phyloP scores from a whole-genome alignment of 1,284 basidiomycete genomes.

The Cryptococcus sp. region DNA sequence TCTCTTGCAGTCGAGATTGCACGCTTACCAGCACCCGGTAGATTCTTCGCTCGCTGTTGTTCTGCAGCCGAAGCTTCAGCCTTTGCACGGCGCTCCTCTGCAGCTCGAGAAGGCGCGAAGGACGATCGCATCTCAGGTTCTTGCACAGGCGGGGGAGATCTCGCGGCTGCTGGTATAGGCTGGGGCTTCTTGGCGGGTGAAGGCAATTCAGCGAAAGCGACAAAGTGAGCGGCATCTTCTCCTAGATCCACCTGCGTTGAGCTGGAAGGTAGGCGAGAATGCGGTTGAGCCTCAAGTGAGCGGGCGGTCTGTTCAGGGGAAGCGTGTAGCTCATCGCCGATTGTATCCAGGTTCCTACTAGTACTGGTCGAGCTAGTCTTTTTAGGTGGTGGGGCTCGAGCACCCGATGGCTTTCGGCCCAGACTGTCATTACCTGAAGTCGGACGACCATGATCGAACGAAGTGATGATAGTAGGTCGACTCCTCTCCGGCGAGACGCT shows the following conservation, averaged over 20 bases:
- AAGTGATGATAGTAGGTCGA: conserved; percentile 18
- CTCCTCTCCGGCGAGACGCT: conserved; percentile 9
- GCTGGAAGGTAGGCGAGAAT: not conserved
- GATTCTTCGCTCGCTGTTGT: conserved; percentile 63
- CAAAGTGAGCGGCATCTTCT: conserved; percentile 35
- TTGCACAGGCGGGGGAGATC: not conserved
- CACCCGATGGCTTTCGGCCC: conserved; percentile 73
- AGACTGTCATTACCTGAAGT: conserved; percentile 1
- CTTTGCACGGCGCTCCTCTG: conserved; percentile 74
- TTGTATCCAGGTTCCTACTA: conserved; percentile 11
- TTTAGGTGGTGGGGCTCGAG: conserved; percentile 63
- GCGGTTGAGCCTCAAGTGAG: not conserved
- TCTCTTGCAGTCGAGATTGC: conserved; percentile 4
- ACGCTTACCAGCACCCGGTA: conserved; percentile 35
- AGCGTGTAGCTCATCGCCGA: conserved; percentile 8
- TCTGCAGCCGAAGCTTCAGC: conserved; percentile 59
- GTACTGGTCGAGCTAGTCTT: conserved; percentile 12
- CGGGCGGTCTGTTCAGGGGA: not conserved
- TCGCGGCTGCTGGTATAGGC: conserved; percentile 1
- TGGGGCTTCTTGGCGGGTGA: conserved; percentile 16
- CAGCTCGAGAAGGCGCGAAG: conserved; percentile 75
- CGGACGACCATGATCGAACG: conserved; percentile 6
- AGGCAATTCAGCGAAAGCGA: conserved; percentile 37
- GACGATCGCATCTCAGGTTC: conserved; percentile 60
- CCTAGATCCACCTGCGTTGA: conserved; percentile 21